A percentile compares a stretch with the other conserved stretches of the same genome.
Conservation (phyloP, 495 filamentous ascomycete species). For the Neurospora sp. region DNA sequence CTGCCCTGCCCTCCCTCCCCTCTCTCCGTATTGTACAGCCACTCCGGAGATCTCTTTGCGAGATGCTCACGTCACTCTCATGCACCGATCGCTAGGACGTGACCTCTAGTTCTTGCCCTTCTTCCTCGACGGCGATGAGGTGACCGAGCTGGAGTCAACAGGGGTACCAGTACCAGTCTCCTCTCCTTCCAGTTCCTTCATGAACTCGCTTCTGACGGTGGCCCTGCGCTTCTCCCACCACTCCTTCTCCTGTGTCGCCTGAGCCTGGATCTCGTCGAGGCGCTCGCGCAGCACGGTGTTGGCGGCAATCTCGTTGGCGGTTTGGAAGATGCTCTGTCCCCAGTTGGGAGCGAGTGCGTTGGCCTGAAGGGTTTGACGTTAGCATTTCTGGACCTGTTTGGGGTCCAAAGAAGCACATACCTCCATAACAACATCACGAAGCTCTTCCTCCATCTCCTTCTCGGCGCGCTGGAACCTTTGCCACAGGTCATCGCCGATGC, state of each 20-base stretch:
- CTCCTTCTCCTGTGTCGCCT: constrained; percentile 59
- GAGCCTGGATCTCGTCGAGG: constrained; percentile 66
- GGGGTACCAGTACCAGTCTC: constrained; percentile 1
- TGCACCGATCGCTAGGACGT: neutral
- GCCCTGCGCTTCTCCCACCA: constrained; percentile 84
- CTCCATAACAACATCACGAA: constrained; percentile 88
- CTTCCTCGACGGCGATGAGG: constrained; percentile 43
- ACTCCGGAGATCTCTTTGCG: neutral
- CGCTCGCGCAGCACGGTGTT: constrained; percentile 67
- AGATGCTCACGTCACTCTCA: neutral
- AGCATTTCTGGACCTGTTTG: neutral
- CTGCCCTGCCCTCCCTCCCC: neutral
- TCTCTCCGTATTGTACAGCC: constrained; percentile 13
- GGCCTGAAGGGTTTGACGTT: constrained; percentile 38
- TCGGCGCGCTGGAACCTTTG: constrained; percentile 84
- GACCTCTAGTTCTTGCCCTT: constrained; percentile 62
- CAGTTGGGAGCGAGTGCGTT: constrained; percentile 79
- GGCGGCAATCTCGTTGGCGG: constrained; percentile 69
- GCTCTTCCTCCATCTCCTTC: constrained; percentile 95
- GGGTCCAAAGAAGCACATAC: constrained; percentile 31
- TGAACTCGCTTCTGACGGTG: constrained; percentile 62
- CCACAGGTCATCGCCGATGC: constrained; percentile 93
- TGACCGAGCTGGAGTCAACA: neutral
- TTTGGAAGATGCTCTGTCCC: constrained; percentile 94
- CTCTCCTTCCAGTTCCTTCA: constrained; percentile 72